Percentiles rank a stretch among this genome's conserved stretches.
Evolutionary conservation across 2,329 filamentous ascomycete species (phyloP).

Genomic region (Lecanicillium sp.): DNA sequence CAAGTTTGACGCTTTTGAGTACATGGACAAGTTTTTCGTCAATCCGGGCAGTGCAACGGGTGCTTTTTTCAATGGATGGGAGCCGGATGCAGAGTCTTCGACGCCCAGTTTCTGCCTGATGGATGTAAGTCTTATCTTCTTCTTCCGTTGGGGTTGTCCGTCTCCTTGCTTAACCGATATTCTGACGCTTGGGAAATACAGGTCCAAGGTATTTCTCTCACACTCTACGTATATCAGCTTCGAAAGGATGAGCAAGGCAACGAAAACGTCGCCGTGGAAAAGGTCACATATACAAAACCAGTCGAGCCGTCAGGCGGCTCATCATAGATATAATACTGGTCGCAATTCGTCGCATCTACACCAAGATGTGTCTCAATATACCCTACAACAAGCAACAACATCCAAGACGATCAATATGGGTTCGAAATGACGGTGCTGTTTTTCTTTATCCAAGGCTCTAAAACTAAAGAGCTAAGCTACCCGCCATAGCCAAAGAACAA

Average conservation of each 20-base stretch:
- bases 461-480: no score
- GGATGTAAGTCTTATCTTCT: constrained; percentile 64
- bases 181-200: constrained; percentile 24
- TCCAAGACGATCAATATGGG: no score
- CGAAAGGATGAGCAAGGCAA: constrained; percentile 68
- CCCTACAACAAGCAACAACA: no score
- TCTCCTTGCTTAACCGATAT: no score
- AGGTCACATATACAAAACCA: constrained; percentile 78
- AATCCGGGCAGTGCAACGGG: constrained; percentile 61
- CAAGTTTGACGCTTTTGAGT: constrained; percentile 62
- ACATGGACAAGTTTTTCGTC: constrained; percentile 68
- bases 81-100: constrained; percentile 57
- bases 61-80: constrained; percentile 51
- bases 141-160: neutral
- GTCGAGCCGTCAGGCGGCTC: constrained; percentile 47
- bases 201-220: constrained; percentile 94
- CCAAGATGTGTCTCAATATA: neutral
- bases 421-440: no score
- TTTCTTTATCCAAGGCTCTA: no score
- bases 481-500: neutral
- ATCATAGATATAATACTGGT: constrained; percentile 26
- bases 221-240: constrained; percentile 88
- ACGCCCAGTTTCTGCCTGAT: constrained; percentile 92
- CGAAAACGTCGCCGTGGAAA: constrained; percentile 76
- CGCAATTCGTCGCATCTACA: neutral